Base-by-base conservation (phyloP, 495 filamentous ascomycete genomes). In the Astrocystis sublimbata region DNA sequence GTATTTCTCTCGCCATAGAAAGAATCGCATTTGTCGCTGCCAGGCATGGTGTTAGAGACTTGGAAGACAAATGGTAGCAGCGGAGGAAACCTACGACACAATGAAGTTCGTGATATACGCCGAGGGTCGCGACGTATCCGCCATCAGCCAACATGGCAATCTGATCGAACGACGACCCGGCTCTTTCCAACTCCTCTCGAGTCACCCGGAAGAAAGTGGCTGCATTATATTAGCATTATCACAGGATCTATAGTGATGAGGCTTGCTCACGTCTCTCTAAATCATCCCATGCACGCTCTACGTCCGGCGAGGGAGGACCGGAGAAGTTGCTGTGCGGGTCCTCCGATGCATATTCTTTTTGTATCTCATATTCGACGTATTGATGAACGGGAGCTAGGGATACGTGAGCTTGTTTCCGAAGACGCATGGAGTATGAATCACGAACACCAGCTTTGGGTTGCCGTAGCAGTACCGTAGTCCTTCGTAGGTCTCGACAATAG, bases 11-110 rank as follows among this genome's bases (percentile, higher is more conserved):
- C 41, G 19, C 43, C 40, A 68, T 2, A 68, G 31, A 46, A 60
- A 60, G 23, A 62, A 45, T 31, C 66, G 52, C 1, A 68, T 21
- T 60, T 55, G 66, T 13, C 58, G 58, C 65, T 67, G 13, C n/a
- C n/a, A n/a, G n/a, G n/a, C n/a, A n/a, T n/a, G n/a, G n/a, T n/a
- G n/a, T n/a, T n/a, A n/a, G n/a, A n/a, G 6, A 33, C 35, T 64
- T 28, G 3, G 49, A 36, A 26, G 0, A 35, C 26, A 2, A 46
- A 24, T 24, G 7, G 6, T 9, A 28, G 36, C 23, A 17, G 23
- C 13, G 5, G 41, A 13, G 26, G 2, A 24, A 3, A 23, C 46
- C n/a, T 43, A 61, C 58, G 10, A 62, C 3, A 23, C 60, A 62
- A 10, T 62, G 60, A 52, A 62, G 60, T 17, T 62, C 60, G 31